Percentiles rank a stretch among this genome's conserved stretches.
Evolutionary conservation across 176 grass and related monocot species (phyloP).

Genomic region (Avena eriantha): DNA sequence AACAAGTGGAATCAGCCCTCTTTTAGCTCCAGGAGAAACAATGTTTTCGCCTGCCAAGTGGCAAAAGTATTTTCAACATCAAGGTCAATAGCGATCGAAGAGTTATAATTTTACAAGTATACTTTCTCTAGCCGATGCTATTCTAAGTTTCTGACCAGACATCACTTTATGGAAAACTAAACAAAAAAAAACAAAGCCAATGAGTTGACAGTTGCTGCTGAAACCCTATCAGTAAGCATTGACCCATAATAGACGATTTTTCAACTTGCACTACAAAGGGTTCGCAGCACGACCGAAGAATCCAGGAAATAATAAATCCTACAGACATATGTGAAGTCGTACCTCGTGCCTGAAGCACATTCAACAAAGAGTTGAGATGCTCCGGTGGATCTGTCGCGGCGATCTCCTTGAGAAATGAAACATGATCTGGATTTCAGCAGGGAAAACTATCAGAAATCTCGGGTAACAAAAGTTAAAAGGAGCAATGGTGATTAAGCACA

Average conservation of each 20-base stretch:
- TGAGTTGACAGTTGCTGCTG: neutral
- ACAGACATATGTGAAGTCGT: neutral
- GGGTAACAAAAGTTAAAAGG: neutral
- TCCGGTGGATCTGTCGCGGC: constrained; percentile 74
- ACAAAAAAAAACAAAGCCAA: neutral
- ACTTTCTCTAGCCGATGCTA: neutral
- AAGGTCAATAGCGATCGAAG: neutral
- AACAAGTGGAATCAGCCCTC: constrained; percentile 76
- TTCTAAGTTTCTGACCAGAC: neutral
- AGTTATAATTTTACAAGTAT: neutral
- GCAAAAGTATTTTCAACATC: neutral
- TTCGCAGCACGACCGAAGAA: neutral
- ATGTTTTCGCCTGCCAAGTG: constrained; percentile 70
- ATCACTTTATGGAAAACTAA: neutral
- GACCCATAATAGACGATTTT: neutral
- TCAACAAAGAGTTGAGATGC: constrained; percentile 71
- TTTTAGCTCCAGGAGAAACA: constrained; percentile 86
- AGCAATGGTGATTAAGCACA: neutral
- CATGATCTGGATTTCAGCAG: constrained; percentile 63
- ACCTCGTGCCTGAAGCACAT: constrained; percentile 90
- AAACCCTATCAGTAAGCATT: neutral
- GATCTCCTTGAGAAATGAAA: constrained; percentile 77
- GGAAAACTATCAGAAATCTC: neutral
- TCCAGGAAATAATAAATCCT: neutral
- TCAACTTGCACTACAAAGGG: neutral